These are phyloP conservation scores for Heliamphora pulchella DNA, from an alignment of 179 eudicot genomes.

Conservation along the genomic window DNA sequence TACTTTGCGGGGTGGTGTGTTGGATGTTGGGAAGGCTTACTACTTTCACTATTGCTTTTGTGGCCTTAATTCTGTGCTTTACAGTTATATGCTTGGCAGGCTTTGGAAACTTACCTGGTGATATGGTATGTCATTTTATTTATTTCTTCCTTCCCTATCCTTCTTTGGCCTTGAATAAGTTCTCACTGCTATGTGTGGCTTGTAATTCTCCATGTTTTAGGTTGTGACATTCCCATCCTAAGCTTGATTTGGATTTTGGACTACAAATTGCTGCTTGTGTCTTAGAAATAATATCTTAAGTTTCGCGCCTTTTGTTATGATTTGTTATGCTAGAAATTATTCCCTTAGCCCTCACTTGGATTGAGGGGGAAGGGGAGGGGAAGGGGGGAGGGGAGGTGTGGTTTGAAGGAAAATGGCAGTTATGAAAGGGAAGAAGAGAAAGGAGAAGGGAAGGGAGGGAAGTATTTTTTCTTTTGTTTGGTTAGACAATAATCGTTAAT, in stretches of 20 bases:
- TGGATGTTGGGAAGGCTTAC: neutral
- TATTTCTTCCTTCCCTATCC: neutral
- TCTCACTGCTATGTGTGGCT: neutral
- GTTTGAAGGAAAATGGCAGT: no score
- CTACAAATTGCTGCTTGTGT: neutral
- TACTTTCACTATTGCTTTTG: slow-evolving; percentile 10
- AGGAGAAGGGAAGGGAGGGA: no score
- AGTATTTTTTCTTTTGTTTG: no score
- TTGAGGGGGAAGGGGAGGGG: no score
- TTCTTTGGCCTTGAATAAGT: neutral
- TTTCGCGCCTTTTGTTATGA: slow-evolving; percentile 4
- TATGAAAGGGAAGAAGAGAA: no score
- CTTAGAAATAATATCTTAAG: slow-evolving; percentile 4
- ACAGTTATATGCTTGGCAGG: slow-evolving; percentile 96
- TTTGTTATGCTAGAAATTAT: slow-evolving; percentile 8
- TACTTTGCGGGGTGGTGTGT: neutral
- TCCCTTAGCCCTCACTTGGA: neutral
- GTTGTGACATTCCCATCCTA: neutral
- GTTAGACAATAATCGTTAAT: no score
- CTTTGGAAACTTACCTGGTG: slow-evolving; percentile 95
- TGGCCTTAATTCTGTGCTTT: slow-evolving; percentile 38
- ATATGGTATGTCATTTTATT: slow-evolving; percentile 60
- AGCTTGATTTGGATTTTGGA: neutral
- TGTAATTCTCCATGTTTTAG: neutral
- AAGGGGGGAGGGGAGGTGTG: no score